A percentile compares a stretch with the other conserved stretches of the same genome.
These are phyloP conservation scores for Coemansia sp. DNA, from an alignment of 192 early-diverging fungal species.

Conservation along the genomic window DNA sequence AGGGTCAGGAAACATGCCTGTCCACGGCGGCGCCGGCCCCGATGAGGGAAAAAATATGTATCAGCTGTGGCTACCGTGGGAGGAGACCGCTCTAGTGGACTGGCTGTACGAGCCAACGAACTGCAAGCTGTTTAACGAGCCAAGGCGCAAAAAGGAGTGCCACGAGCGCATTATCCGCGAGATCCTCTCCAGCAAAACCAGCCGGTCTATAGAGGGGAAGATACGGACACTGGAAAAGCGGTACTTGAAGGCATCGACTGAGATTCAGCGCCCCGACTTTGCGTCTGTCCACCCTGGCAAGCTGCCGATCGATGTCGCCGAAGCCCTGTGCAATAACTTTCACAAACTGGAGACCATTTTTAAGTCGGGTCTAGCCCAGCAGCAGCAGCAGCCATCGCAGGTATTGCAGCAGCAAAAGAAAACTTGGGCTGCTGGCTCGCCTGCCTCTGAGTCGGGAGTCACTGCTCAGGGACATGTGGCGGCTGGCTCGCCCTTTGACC, in stretches of 20 bases:
- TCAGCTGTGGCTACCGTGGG: slow-evolving; percentile 49
- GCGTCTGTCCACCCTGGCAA: slow-evolving; percentile 30
- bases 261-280: slow-evolving; percentile 33
- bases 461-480: neutral
- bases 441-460: neutral
- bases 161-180: slow-evolving; percentile 50
- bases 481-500: neutral
- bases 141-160: slow-evolving; percentile 51
- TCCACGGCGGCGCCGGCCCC: neutral
- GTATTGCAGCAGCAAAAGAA: slow-evolving; percentile 2
- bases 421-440: slow-evolving; percentile 1
- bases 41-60: slow-evolving; percentile 30
- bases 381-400: neutral
- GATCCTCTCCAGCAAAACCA: slow-evolving; percentile 43
- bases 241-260: slow-evolving; percentile 28
- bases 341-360: slow-evolving; percentile 43
- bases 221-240: slow-evolving; percentile 50
- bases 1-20: neutral
- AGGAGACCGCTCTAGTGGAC: slow-evolving; percentile 38
- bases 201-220: slow-evolving; percentile 51
- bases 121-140: slow-evolving; percentile 47
- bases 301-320: slow-evolving; percentile 38
- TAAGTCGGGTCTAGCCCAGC: slow-evolving; percentile 19
- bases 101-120: slow-evolving; percentile 49
- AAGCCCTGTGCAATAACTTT: slow-evolving; percentile 37